Evolutionary conservation across 2,329 filamentous ascomycete genomes (phyloP).

Genomic region (Monilinia fructicola): DNA sequence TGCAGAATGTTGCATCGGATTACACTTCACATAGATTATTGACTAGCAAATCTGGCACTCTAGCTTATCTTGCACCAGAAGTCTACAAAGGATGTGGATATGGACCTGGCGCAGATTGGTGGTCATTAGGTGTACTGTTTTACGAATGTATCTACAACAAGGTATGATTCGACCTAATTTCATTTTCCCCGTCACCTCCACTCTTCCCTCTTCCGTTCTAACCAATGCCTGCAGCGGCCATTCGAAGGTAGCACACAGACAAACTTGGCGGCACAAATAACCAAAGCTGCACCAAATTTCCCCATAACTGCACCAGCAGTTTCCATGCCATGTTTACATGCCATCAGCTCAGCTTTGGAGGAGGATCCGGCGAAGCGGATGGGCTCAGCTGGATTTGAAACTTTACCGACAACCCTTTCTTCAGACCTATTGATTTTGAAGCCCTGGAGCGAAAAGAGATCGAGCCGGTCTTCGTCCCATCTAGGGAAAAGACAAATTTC

Average conservation of each 20-base stretch:
- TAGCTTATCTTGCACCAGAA: conserved; percentile 94
- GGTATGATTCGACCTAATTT: conserved; percentile 52
- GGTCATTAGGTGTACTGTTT: conserved; percentile 96
- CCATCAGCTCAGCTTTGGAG: conserved; percentile 80
- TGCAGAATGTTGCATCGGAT: conserved; percentile 92
- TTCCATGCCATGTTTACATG: conserved; percentile 81
- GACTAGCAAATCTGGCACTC: conserved; percentile 93
- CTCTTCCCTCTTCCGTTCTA: conserved; percentile 4
- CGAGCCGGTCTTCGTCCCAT: conserved; percentile 87
- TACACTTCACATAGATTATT: conserved; percentile 77
- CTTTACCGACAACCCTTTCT: conserved; percentile 85
- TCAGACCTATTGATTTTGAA: conserved; percentile 79
- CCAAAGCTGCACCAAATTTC: conserved; percentile 78
- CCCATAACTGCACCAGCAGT: conserved; percentile 92
- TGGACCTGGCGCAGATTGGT: conserved; percentile 91
- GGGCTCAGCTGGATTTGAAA: conserved; percentile 77
- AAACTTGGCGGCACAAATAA: conserved; percentile 75
- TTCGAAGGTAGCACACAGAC: conserved; percentile 90
- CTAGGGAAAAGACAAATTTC: conserved; percentile 97
- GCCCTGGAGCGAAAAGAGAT: conserved; percentile 83
- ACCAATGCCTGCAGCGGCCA: conserved; percentile 61
- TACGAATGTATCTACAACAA: conserved; percentile 99
- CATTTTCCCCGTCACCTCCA: background rate
- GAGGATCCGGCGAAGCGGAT: conserved; percentile 78
- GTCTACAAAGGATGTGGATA: conserved; percentile 92